A percentile compares a stretch with the other conserved stretches of the same genome.
phyloP scores from a whole-genome alignment of 306 rosid species.

The Astragalus glycyphyllos region DNA sequence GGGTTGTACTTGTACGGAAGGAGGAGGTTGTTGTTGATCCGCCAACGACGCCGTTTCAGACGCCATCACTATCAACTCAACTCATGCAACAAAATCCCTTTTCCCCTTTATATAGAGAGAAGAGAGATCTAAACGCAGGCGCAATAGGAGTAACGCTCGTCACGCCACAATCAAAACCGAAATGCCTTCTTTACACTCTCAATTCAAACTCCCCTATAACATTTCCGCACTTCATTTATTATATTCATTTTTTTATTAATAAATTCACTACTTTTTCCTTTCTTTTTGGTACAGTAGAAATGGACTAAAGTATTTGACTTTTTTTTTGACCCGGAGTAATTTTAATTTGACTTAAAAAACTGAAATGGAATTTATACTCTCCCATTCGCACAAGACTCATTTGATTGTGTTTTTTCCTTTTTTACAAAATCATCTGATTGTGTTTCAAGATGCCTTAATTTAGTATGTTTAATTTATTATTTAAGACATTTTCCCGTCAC shows the following conservation, averaged over 20 bases:
- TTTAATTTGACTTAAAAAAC: too few relatives aligned
- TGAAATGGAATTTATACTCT: too few relatives aligned
- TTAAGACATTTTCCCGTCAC: too few relatives aligned
- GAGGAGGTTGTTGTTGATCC: constrained; percentile 41
- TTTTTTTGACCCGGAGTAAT: too few relatives aligned
- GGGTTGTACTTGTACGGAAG: background rate
- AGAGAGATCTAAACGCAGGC: background rate
- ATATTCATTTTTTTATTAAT: too few relatives aligned
- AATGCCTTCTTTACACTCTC: background rate
- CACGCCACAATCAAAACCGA: too few relatives aligned
- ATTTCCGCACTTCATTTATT: background rate
- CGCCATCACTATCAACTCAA: constrained; percentile 41
- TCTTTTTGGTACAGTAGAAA: background rate
- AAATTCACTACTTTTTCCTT: background rate
- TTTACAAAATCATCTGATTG: too few relatives aligned
- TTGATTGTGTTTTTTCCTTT: too few relatives aligned
- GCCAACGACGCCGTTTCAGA: constrained; percentile 55
- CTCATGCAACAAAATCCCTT: constrained; percentile 1
- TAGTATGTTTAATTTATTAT: too few relatives aligned
- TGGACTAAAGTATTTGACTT: too few relatives aligned
- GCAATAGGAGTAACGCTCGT: background rate
- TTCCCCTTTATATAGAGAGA: background rate
- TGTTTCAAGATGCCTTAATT: too few relatives aligned
- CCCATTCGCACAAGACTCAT: too few relatives aligned
- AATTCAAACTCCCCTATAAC: background rate